Conservation (phyloP, 2,329 filamentous ascomycete genomes). For the Monilinia vaccinii-corymbosi region DNA sequence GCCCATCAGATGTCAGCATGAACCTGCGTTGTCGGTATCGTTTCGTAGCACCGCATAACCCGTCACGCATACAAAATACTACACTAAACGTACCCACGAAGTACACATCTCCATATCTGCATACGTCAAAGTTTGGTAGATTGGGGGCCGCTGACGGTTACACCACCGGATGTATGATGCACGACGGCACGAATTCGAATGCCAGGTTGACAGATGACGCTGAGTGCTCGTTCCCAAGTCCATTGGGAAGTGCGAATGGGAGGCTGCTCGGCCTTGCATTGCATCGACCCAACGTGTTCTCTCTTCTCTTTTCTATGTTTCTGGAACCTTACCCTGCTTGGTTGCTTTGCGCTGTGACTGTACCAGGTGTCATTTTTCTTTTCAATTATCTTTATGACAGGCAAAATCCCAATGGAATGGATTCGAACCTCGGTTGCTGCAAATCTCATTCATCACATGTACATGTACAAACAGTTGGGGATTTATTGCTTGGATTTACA, state of each 20-base stretch:
- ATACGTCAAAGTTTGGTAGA: not conserved
- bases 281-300: not conserved
- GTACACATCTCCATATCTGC: not conserved
- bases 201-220: not conserved
- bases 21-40: not conserved
- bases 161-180: not conserved
- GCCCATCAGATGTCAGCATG: not conserved
- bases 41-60: not conserved
- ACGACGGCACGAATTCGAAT: not conserved
- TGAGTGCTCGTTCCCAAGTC: not conserved
- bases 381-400: not conserved
- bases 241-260: not conserved
- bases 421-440: not conserved
- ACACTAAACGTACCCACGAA: not conserved
- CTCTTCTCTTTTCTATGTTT: not conserved
- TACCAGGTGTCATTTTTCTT: not conserved
- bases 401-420: not conserved
- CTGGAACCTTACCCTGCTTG: not conserved
- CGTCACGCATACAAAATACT: not conserved
- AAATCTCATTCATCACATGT: slow-evolving; percentile 1
- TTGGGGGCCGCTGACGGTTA: not conserved
- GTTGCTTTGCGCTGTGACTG: not conserved
- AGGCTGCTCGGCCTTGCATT: not conserved
- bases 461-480: not conserved
- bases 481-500: not conserved